Evolutionary conservation across 2,329 filamentous ascomycete genomes (phyloP).

Genomic region (Xylariaceae sp.): DNA sequence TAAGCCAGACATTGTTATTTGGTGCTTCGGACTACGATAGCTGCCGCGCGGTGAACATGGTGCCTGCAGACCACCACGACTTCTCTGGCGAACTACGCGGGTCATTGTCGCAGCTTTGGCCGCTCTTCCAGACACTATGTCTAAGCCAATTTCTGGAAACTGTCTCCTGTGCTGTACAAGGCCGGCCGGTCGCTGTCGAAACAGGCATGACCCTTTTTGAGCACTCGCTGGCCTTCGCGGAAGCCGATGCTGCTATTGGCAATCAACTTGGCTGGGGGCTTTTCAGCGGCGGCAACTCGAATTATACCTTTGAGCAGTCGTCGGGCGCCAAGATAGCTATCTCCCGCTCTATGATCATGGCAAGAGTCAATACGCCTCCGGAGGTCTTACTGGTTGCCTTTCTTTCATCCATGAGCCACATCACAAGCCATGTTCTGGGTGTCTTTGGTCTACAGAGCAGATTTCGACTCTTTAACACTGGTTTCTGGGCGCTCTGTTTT

Average conservation of each 20-base stretch:
- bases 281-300: slow-evolving; percentile 45
- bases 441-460: slow-evolving; percentile 74
- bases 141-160: slow-evolving; percentile 87
- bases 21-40: slow-evolving; percentile 71
- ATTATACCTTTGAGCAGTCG: slow-evolving; percentile 39
- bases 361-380: slow-evolving; percentile 79
- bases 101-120: slow-evolving; percentile 74
- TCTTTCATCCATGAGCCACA: slow-evolving; percentile 83
- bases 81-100: slow-evolving; percentile 57
- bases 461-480: slow-evolving; percentile 81
- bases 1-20: slow-evolving; percentile 69
- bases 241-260: slow-evolving; percentile 84
- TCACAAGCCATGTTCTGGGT: slow-evolving; percentile 79
- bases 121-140: slow-evolving; percentile 65
- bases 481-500: slow-evolving; percentile 85
- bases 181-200: slow-evolving; percentile 73
- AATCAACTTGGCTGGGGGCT: slow-evolving; percentile 71
- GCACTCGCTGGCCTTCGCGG: slow-evolving; percentile 91
- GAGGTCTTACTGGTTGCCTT: slow-evolving; percentile 84
- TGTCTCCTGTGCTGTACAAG: slow-evolving; percentile 81
- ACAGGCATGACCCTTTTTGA: slow-evolving; percentile 97
- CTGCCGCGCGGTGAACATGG: slow-evolving; percentile 73
- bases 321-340: slow-evolving; percentile 42
- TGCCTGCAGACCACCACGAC: slow-evolving; percentile 48
- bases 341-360: slow-evolving; percentile 65